Evolutionary conservation across 768 basidiomycete genomes (phyloP), one percentile per base, ranked within the genome.

Genomic region (Panaeolus papilionaceus): DNA sequence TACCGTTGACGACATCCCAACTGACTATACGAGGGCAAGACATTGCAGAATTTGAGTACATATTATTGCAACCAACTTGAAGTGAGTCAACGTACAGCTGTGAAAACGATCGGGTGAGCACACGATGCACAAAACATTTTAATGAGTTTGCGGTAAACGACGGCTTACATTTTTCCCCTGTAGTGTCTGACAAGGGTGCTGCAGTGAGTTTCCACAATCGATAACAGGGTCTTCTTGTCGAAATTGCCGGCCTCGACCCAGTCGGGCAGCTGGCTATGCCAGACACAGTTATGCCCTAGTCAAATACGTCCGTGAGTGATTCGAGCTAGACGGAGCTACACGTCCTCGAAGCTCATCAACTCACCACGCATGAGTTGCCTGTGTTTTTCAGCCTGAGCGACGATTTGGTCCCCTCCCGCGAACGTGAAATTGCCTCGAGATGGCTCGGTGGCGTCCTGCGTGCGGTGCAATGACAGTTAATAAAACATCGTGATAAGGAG

Each of bases 391-490:
- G 85, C 85, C 28, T 84, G 76, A 58, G 76, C 74, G 8, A 82
- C 83, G 45, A 87, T 78, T 33, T 71, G 75, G 71, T 87, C 85
- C 6, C 84, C 86, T 10, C 70, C 71, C 3, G 75, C 72, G 71
- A 86, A 88, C 0, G 81, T 85, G 74, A 86, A 88, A 6, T 70
- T 74, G 23, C 84, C 84, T 39, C 77, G 84, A 2, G 73, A 72
- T 7, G 85, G 85, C 68, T 88, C 86, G 23, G 84, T 87, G 6
- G 84, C 82, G 68, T 85, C 84, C 86, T 87, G 38, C 16, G 54
- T 1, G 61, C 39, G 47, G 20, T 38, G 20, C 39, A 26, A 66
- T 14, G 61, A 66, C 61, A 38, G 40, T 42, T 38, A 23, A 38
- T 58, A 11, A 28, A 37, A 16, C 51, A 12, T 33, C 33, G 28